Evolutionary conservation across 768 basidiomycete species (phyloP).

Genomic region (Phanerodontia chrysosporium): DNA sequence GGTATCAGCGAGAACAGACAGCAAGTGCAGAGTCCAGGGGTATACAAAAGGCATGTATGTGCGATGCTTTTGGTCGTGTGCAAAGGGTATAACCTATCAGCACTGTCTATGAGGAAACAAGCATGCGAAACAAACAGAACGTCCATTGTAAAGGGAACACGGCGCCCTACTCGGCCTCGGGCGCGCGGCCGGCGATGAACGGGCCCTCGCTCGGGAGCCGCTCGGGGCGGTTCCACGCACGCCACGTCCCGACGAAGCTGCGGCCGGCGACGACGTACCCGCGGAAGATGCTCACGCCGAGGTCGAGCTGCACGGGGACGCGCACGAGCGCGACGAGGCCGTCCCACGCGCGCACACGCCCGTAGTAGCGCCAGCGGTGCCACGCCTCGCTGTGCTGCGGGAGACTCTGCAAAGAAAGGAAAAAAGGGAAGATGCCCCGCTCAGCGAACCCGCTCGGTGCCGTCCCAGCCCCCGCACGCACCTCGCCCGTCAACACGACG

Average conservation of each 20-base stretch:
- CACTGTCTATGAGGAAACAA: too few species aligned
- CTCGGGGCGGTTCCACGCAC: constrained; percentile 41
- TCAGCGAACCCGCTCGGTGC: not conserved
- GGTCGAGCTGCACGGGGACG: constrained; percentile 13
- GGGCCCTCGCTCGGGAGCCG: constrained; percentile 57
- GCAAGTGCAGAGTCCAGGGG: not conserved
- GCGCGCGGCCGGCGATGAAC: constrained; percentile 48
- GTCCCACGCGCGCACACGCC: constrained; percentile 34
- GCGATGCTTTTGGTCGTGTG: not conserved
- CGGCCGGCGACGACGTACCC: constrained; percentile 65
- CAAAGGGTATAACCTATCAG: not conserved
- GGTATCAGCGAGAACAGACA: not conserved
- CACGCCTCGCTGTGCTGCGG: constrained; percentile 32
- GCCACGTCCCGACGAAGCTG: constrained; percentile 72
- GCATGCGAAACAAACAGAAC: too few species aligned
- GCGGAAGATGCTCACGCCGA: constrained; percentile 46
- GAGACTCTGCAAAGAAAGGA: constrained; percentile 44
- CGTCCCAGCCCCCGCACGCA: constrained; percentile 25
- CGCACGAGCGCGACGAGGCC: constrained; percentile 33
- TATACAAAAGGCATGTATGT: not conserved
- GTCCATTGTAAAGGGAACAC: not conserved
- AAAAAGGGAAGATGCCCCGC: not conserved
- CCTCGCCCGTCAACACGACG: constrained; percentile 57
- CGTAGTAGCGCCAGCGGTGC: constrained; percentile 29
- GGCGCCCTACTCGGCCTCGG: not conserved